phyloP scores from a whole-genome alignment of 345 rosid species.

The Kandelia obovata region DNA sequence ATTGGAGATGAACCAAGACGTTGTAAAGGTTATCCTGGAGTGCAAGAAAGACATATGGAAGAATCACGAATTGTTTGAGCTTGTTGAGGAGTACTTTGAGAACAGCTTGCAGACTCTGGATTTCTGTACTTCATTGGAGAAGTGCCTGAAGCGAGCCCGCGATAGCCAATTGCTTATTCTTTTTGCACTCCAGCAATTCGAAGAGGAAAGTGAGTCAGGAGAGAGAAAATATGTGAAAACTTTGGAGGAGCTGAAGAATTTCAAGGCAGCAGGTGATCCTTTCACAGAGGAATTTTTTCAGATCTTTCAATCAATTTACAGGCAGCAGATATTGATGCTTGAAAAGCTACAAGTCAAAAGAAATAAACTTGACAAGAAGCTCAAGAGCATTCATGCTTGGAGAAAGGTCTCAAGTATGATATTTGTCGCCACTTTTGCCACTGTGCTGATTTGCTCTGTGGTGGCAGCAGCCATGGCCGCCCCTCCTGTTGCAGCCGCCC shows the following conservation, averaged over 20 bases:
- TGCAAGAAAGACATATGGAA: conserved; percentile 95
- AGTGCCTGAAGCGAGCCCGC: conserved; percentile 73
- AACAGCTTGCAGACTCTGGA: conserved; percentile 82
- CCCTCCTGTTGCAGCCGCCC: conserved; percentile 82
- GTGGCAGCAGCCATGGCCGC: conserved; percentile 90
- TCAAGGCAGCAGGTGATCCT: conserved; percentile 78
- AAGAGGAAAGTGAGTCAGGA: conserved; percentile 53
- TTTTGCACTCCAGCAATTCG: conserved; percentile 78
- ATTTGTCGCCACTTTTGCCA: conserved; percentile 71
- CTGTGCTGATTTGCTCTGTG: conserved; percentile 80
- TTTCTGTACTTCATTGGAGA: conserved; percentile 75
- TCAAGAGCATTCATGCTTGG: conserved; percentile 64
- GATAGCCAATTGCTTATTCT: conserved; percentile 72
- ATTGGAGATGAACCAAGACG: conserved; percentile 90
- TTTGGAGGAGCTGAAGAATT: conserved; percentile 70
- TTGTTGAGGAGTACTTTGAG: conserved; percentile 87
- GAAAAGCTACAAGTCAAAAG: conserved; percentile 66
- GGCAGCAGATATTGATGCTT: conserved; percentile 64
- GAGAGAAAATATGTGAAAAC: conserved; percentile 52
- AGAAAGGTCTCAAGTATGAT: conserved; percentile 76
- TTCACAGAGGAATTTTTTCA: conserved; percentile 74
- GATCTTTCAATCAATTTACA: conserved; percentile 75
- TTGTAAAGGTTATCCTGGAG: conserved; percentile 72
- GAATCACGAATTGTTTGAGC: conserved; percentile 72
- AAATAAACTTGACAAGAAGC: conserved; percentile 87